Evolutionary conservation across 2,329 filamentous ascomycete species (phyloP).

Genomic region (Botrytis cinerea): DNA sequence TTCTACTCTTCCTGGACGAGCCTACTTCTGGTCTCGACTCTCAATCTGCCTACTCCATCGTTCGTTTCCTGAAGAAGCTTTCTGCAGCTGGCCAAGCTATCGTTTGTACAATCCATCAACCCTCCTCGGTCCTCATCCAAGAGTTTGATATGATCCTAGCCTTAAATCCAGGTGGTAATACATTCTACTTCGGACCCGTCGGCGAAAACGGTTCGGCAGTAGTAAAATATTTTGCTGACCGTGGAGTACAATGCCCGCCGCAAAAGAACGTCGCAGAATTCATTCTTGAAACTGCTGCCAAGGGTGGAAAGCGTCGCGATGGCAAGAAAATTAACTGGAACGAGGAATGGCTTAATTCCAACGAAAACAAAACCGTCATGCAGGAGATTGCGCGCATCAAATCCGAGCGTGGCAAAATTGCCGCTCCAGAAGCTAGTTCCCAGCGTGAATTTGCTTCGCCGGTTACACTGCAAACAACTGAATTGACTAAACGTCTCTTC

Average conservation of each 20-base stretch:
- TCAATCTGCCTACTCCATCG: constrained; percentile 68
- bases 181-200: constrained; percentile 73
- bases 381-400: constrained; percentile 61
- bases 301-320: constrained; percentile 49
- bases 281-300: constrained; percentile 65
- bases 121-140: constrained; percentile 67
- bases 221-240: constrained; percentile 66
- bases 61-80: constrained; percentile 69
- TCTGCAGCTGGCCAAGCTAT: constrained; percentile 68
- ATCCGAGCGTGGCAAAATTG: constrained; percentile 42
- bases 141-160: constrained; percentile 75
- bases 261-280: constrained; percentile 68
- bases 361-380: constrained; percentile 59
- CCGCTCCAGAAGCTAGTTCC: constrained; percentile 42
- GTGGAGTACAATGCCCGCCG: constrained; percentile 66
- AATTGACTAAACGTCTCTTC: constrained; percentile 71
- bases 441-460: constrained; percentile 67
- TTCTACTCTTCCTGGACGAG: constrained; percentile 71
- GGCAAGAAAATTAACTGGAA: constrained; percentile 69
- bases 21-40: constrained; percentile 71
- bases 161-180: constrained; percentile 65
- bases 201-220: constrained; percentile 66
- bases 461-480: constrained; percentile 59
- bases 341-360: constrained; percentile 69
- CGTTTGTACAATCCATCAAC: constrained; percentile 74